Percentiles rank a stretch among this genome's conserved stretches.
phyloP scores from a whole-genome alignment of 192 early-diverging fungal species.

The Dimargaris xerosporica region DNA sequence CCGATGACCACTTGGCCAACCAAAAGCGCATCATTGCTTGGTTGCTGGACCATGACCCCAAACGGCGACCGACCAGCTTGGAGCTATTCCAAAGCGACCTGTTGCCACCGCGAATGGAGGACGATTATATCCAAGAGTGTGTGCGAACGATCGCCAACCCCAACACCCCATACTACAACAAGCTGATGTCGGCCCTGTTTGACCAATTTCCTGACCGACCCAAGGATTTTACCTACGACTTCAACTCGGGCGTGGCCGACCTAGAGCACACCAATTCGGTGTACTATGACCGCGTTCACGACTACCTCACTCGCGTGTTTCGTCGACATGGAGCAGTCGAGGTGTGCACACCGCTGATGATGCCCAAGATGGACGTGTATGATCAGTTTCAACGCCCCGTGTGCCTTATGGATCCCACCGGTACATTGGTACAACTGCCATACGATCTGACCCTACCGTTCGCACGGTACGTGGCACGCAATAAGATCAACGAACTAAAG shows the following conservation, averaged over 20 bases:
- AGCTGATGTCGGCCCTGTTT: constrained; percentile 69
- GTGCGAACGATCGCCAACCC: constrained; percentile 79
- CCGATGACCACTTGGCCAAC: constrained; percentile 38
- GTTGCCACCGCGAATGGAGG: constrained; percentile 71
- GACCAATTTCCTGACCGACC: constrained; percentile 56
- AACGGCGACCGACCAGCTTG: constrained; percentile 57
- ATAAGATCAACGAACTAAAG: constrained; percentile 57
- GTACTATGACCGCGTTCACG: constrained; percentile 50
- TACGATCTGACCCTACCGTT: constrained; percentile 87
- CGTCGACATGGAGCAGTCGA: constrained; percentile 72
- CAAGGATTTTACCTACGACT: constrained; percentile 87
- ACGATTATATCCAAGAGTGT: constrained; percentile 83
- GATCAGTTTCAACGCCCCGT: constrained; percentile 56
- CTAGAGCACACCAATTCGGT: constrained; percentile 45
- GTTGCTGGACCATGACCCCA: constrained; percentile 59
- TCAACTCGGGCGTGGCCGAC: constrained; percentile 23
- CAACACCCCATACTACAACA: constrained; percentile 69
- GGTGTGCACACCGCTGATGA: constrained; percentile 62
- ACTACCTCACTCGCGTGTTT: constrained; percentile 64
- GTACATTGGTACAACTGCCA: constrained; percentile 69
- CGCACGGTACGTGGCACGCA: constrained; percentile 67
- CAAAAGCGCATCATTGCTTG: constrained; percentile 56
- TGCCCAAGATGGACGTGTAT: constrained; percentile 55
- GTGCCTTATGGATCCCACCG: constrained; percentile 64
- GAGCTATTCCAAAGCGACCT: constrained; percentile 69